Evolutionary conservation across 345 rosid species (phyloP).

Genomic region (Eucalyptus pumila): DNA sequence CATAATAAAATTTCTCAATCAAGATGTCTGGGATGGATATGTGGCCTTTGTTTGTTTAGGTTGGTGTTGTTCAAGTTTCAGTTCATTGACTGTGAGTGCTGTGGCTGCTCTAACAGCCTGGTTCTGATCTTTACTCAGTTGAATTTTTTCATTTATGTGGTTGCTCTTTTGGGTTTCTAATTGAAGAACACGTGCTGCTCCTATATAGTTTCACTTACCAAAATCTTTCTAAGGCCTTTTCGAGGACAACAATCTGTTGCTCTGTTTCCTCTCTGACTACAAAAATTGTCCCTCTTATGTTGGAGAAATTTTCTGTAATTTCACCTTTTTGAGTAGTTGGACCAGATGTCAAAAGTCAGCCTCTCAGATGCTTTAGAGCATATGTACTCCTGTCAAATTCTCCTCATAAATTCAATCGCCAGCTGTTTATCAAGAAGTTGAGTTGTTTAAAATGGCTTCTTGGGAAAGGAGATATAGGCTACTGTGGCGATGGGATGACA

Average conservation of each 20-base stretch:
- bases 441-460: background rate
- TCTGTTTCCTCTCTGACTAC: background rate
- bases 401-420: background rate
- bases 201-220: background rate
- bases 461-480: background rate
- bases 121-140: background rate
- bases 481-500: background rate
- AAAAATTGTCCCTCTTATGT: background rate
- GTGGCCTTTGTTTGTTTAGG: background rate
- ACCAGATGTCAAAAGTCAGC: background rate
- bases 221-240: background rate
- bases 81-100: background rate
- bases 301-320: background rate
- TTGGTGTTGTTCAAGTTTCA: background rate
- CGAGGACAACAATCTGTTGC: background rate
- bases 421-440: background rate
- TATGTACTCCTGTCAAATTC: background rate
- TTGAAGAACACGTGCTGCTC: background rate
- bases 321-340: background rate
- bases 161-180: background rate
- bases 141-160: background rate
- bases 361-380: background rate
- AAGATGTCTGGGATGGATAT: background rate
- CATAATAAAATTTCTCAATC: background rate
- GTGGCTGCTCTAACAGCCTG: background rate